Conservation (phyloP, 164 flowering plant genomes). For the Chloranthus sessilifolius region DNA sequence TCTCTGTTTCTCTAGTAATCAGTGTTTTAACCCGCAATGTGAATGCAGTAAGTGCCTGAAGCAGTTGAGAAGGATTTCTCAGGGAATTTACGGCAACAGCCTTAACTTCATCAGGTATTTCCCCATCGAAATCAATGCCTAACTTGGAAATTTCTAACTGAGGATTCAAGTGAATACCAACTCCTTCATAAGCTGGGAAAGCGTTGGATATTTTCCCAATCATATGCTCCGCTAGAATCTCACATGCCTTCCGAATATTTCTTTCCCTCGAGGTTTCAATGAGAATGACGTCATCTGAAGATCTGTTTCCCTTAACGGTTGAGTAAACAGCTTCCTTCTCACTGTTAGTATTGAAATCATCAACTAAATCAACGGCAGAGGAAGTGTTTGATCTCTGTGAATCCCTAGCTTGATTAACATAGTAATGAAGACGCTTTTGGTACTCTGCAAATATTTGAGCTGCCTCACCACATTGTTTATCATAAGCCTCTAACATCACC, state of each 20-base stretch:
- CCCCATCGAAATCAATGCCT: constrained; percentile 85
- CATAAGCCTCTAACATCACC: constrained; percentile 85
- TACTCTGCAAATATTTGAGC: constrained; percentile 93
- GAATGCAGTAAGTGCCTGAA: constrained; percentile 77
- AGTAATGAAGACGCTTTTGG: constrained; percentile 70
- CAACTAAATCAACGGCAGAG: constrained; percentile 40
- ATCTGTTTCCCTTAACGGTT: constrained; percentile 67
- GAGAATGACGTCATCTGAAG: constrained; percentile 76
- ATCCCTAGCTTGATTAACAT: constrained; percentile 88
- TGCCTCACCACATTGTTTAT: constrained; percentile 93
- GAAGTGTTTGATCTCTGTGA: constrained; percentile 53
- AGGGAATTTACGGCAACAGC: constrained; percentile 47
- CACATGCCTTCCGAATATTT: constrained; percentile 83
- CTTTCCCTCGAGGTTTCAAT: constrained; percentile 80
- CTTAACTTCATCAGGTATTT: constrained; percentile 75
- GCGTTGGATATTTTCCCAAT: constrained; percentile 53
- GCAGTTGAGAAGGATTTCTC: constrained; percentile 71
- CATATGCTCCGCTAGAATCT: constrained; percentile 65
- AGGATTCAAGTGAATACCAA: constrained; percentile 70
- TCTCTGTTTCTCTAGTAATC: constrained; percentile 75
- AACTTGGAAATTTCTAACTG: constrained; percentile 72
- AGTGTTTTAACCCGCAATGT: constrained; percentile 61
- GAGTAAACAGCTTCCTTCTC: constrained; percentile 79
- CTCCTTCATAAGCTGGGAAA: constrained; percentile 95
- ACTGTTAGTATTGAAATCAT: constrained; percentile 34